A percentile compares a stretch with the other conserved stretches of the same genome.
These are phyloP conservation scores for Neurospora sp. DNA, from an alignment of 495 filamentous ascomycete genomes.

Conservation along the genomic window DNA sequence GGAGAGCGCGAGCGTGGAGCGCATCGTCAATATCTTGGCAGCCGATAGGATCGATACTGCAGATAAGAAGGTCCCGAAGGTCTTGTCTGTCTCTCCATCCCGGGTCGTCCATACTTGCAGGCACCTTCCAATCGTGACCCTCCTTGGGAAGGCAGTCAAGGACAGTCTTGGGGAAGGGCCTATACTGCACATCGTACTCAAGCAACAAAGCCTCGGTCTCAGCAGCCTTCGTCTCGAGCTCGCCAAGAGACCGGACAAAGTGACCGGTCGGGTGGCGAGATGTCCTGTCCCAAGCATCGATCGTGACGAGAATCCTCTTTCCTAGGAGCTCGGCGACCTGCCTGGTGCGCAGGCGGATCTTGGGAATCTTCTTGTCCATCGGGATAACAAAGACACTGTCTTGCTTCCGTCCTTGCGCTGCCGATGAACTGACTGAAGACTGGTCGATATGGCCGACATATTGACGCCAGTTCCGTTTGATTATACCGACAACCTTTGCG, in stretches of 20 bases:
- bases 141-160: conserved; percentile 85
- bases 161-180: conserved; percentile 91
- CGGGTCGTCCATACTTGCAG: conserved; percentile 59
- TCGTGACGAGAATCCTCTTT: conserved; percentile 87
- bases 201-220: conserved; percentile 92
- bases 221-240: conserved; percentile 87
- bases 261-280: conserved; percentile 89
- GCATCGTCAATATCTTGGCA: conserved; percentile 99
- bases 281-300: conserved; percentile 89
- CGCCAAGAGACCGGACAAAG: conserved; percentile 85
- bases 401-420: conserved; percentile 65
- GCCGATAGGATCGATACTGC: conserved; percentile 92
- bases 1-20: conserved; percentile 71
- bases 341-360: conserved; percentile 84
- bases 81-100: conserved; percentile 81
- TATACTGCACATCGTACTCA: conserved; percentile 95
- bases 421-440: conserved; percentile 63
- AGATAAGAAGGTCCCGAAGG: conserved; percentile 76
- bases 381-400: conserved; percentile 90
- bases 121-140: conserved; percentile 92
- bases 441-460: conserved; percentile 93
- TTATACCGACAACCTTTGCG: conserved; percentile 81
- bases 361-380: conserved; percentile 95
- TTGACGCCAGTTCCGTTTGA: conserved; percentile 94
- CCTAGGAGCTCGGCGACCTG: conserved; percentile 82